These are phyloP conservation scores for Coemansia sp. DNA, from an alignment of 192 early-diverging fungal species.

Conservation along the genomic window DNA sequence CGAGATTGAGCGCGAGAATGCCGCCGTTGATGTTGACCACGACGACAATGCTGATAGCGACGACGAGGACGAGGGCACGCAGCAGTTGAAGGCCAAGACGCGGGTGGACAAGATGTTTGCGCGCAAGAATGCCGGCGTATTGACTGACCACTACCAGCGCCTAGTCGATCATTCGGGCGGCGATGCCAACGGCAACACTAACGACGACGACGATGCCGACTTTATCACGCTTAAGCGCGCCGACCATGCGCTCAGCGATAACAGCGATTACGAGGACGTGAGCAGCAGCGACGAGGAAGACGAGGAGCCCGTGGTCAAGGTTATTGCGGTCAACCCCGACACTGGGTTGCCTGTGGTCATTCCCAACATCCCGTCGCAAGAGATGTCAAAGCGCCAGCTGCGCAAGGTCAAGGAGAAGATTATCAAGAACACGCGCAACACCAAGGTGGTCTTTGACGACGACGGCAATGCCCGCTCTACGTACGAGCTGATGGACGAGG, in stretches of 20 bases:
- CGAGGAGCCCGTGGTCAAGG: constrained; percentile 57
- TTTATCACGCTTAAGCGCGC: constrained; percentile 84
- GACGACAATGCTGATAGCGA: constrained; percentile 25
- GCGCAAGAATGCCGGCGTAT: constrained; percentile 86
- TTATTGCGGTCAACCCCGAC: constrained; percentile 36
- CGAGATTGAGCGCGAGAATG: constrained; percentile 37
- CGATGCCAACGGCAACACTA: constrained; percentile 6
- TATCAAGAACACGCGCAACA: constrained; percentile 69
- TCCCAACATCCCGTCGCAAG: constrained; percentile 49
- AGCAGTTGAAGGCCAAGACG: constrained; percentile 57
- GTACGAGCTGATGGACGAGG: constrained; percentile 82
- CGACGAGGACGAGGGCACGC: constrained; percentile 8
- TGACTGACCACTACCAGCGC: constrained; percentile 91
- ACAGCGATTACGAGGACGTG: constrained; percentile 45
- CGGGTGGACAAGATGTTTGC: constrained; percentile 93
- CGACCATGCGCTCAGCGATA: constrained; percentile 73
- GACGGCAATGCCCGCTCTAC: constrained; percentile 79
- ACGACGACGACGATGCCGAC: constrained; percentile 71
- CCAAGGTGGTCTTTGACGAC: constrained; percentile 92
- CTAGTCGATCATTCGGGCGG: constrained; percentile 69
- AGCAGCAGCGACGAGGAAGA: constrained; percentile 25
- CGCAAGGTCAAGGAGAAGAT: constrained; percentile 68
- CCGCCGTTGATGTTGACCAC: constrained; percentile 16
- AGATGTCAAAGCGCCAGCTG: constrained; percentile 53
- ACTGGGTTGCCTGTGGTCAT: constrained; percentile 40